Evolutionary conservation across 2,329 filamentous ascomycete genomes (phyloP).

Genomic region (Fusarium robinianum): DNA sequence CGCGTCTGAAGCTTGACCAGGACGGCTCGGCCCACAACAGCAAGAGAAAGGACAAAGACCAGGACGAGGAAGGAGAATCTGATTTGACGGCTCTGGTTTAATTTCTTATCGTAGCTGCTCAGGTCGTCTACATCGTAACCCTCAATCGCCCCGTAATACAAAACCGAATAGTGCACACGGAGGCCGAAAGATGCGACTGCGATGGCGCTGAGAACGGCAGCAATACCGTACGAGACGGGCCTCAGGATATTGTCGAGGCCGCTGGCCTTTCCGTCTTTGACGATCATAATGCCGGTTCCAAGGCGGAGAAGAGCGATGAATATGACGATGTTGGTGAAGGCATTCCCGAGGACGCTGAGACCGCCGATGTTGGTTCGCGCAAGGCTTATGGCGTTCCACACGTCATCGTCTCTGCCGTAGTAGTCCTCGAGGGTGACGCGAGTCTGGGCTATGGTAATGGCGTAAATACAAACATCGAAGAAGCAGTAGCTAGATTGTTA

Average conservation of each 20-base stretch:
- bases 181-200: conserved; percentile 26
- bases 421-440: not conserved
- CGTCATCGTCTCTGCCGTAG: not conserved
- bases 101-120: not conserved
- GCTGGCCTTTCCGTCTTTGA: conserved; percentile 6
- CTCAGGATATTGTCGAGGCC: conserved; percentile 21
- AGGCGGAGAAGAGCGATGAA: conserved; percentile 35
- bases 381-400: too few species aligned
- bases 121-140: too few species aligned
- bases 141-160: not conserved
- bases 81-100: conserved; percentile 8
- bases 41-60: conserved; percentile 23
- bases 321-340: conserved; percentile 23
- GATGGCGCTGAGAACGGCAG: conserved; percentile 20
- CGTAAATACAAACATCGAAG: conserved; percentile 20
- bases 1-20: conserved; percentile 26
- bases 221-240: conserved; percentile 16
- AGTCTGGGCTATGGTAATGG: conserved; percentile 11
- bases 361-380: too few species aligned
- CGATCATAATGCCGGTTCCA: conserved; percentile 26
- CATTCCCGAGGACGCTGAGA: conserved; percentile 7
- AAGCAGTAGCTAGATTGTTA: conserved; percentile 24
- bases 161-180: conserved; percentile 13
- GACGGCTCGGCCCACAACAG: conserved; percentile 15
- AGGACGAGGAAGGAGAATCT: conserved; percentile 22